Conservation (phyloP, 371 early-diverging fungal species). For the Chytridium lagenaria region DNA sequence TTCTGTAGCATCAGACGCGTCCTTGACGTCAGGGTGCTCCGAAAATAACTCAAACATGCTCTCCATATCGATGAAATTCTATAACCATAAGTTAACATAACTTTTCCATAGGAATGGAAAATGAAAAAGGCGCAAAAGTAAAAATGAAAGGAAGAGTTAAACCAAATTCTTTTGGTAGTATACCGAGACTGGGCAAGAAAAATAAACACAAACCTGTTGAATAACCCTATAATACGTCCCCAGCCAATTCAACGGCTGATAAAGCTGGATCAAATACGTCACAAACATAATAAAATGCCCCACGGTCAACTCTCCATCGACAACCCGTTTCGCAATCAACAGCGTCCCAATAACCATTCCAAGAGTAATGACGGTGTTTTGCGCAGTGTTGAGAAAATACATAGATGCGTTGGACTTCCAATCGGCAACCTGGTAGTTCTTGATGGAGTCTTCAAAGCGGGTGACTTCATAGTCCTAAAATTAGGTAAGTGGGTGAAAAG, state of each 20-base stretch:
- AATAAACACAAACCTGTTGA: conserved; percentile 38
- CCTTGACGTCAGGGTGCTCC: conserved; percentile 72
- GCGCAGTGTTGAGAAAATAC: conserved; percentile 80
- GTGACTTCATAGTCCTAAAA: conserved; percentile 76
- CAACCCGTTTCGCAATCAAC: conserved; percentile 80
- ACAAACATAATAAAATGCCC: conserved; percentile 90
- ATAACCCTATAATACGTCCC: conserved; percentile 52
- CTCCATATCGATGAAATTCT: conserved; percentile 94
- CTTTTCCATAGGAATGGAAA: conserved; percentile 17
- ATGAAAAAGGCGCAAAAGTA: too few relatives aligned
- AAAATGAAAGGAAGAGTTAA: too few relatives aligned
- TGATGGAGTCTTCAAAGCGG: conserved; percentile 76
- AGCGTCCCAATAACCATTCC: conserved; percentile 77
- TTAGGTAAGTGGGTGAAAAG: background rate
- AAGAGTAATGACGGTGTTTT: conserved; percentile 82
- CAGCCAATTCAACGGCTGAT: conserved; percentile 67
- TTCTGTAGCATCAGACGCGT: conserved; percentile 49
- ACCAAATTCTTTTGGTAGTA: too few relatives aligned
- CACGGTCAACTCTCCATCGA: conserved; percentile 70
- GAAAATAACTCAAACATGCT: conserved; percentile 87
- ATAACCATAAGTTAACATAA: conserved; percentile 53
- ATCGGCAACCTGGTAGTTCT: conserved; percentile 83
- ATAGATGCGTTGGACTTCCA: conserved; percentile 72
- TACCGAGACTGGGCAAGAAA: conserved; percentile 22
- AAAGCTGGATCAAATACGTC: conserved; percentile 69